Conservation (phyloP, 148 eudicot species). For the Silene conica region DNA sequence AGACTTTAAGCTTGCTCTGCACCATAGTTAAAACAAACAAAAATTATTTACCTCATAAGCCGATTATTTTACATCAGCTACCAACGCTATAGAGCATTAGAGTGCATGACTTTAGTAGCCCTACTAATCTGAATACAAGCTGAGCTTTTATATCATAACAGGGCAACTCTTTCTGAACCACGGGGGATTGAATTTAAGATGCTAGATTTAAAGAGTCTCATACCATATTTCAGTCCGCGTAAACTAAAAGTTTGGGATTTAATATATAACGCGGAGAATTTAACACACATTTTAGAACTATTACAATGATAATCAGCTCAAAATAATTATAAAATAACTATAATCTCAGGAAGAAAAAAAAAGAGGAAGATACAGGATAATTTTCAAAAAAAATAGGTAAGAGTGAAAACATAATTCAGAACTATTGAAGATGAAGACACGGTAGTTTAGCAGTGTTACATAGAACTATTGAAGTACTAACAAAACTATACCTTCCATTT, state of each 20-base stretch:
- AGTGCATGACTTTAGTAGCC: not conserved
- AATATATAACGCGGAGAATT: not conserved
- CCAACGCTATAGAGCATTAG: not conserved
- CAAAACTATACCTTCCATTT: constrained; percentile 72
- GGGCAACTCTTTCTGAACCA: not conserved
- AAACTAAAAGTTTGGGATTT: not conserved
- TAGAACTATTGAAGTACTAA: not conserved
- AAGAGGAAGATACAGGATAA: not conserved
- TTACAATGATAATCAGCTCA: not conserved
- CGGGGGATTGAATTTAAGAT: not conserved
- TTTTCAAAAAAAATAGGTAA: not conserved
- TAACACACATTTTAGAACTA: not conserved
- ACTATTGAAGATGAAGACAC: not conserved
- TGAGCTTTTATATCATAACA: not conserved
- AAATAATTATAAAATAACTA: not conserved
- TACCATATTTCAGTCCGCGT: not conserved
- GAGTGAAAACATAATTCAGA: not conserved
- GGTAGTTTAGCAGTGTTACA: constrained; percentile 3
- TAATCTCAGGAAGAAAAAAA: not conserved
- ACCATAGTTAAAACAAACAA: constrained; percentile 11
- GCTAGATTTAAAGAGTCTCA: not conserved
- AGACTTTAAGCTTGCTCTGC: constrained; percentile 68
- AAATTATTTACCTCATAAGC: not conserved
- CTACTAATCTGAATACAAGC: not conserved
- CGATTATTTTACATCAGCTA: not conserved